phyloP scores from a whole-genome alignment of 2,329 filamentous ascomycete species.

The Periglandula ipomoeae region DNA sequence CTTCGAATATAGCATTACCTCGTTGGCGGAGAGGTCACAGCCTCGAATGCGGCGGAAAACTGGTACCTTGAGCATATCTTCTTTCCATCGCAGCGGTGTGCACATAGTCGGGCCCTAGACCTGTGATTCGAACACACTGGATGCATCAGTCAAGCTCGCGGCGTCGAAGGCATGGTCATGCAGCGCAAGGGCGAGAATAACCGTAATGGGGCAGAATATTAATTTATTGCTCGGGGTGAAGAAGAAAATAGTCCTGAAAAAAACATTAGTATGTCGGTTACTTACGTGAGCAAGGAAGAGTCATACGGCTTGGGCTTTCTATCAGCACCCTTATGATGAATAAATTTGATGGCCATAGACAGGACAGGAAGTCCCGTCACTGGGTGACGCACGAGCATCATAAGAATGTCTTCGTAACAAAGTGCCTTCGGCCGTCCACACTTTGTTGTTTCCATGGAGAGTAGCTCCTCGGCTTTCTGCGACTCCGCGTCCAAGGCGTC shows the following conservation, averaged over 20 bases:
- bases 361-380: slow-evolving; percentile 12
- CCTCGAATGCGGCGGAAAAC: slow-evolving; percentile 14
- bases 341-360: slow-evolving; percentile 21
- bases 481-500: slow-evolving; percentile 13
- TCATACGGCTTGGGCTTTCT: slow-evolving; percentile 30
- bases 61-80: slow-evolving; percentile 17
- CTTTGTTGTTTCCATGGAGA: slow-evolving; percentile 4
- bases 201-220: slow-evolving; percentile 17
- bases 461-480: slow-evolving; percentile 14
- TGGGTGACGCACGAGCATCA: slow-evolving; percentile 20
- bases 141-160: slow-evolving; percentile 13
- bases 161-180: slow-evolving; percentile 17
- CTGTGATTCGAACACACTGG: slow-evolving; percentile 11
- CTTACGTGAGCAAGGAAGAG: slow-evolving; percentile 65
- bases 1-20: slow-evolving; percentile 17
- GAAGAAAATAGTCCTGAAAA: slow-evolving; percentile 21
- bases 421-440: slow-evolving; percentile 18
- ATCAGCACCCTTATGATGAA: slow-evolving; percentile 20
- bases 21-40: slow-evolving; percentile 8
- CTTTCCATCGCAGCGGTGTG: slow-evolving; percentile 17
- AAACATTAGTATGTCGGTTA: not conserved
- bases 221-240: slow-evolving; percentile 18
- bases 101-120: slow-evolving; percentile 11
- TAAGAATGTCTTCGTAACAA: slow-evolving; percentile 21
- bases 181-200: slow-evolving; percentile 11